Percentiles rank a stretch among this genome's conserved stretches.
Evolutionary conservation across 163 green algal species (phyloP).

Genomic region (Smithsoniella earleae): DNA sequence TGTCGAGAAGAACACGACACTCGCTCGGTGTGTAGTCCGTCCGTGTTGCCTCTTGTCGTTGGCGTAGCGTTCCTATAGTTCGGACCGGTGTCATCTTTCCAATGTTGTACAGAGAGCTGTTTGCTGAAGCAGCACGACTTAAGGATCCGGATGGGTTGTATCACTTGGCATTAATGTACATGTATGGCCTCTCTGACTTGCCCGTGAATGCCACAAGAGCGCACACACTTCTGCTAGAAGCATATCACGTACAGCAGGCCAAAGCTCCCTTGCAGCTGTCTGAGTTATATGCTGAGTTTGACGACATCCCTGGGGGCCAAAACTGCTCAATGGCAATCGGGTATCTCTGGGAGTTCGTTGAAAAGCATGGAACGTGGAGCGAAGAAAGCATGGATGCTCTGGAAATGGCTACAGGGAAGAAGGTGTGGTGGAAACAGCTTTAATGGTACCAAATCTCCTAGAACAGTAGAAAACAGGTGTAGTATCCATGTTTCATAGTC

Average conservation of each 20-base stretch:
- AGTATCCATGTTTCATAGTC: no score
- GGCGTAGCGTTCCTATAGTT: no score
- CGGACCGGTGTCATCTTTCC: no score
- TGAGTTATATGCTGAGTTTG: not conserved
- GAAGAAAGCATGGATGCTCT: conserved; percentile 16
- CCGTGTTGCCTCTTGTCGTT: no score
- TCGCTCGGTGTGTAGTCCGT: not conserved
- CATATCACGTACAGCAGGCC: not conserved
- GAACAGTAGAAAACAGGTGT: no score
- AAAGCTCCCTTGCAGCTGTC: conserved; percentile 23
- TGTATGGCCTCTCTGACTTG: conserved; percentile 19
- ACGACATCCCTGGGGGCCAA: not conserved
- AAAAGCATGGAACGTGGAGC: no score
- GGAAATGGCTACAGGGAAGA: conserved; percentile 28
- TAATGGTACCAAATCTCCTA: no score
- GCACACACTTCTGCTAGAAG: not conserved
- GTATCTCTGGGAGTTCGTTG: conserved; percentile 21
- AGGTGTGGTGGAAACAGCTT: no score
- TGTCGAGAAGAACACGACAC: not conserved
- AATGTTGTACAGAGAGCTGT: no score
- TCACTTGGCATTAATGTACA: conserved; percentile 4
- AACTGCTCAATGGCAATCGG: not conserved
- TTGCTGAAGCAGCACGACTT: not conserved
- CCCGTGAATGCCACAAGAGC: conserved; percentile 11
- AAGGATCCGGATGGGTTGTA: conserved; percentile 4